Evolutionary conservation across 352 stramenopile species (phyloP), one percentile per base, ranked within the genome.

Genomic region (Pythium vanterpoolii): DNA sequence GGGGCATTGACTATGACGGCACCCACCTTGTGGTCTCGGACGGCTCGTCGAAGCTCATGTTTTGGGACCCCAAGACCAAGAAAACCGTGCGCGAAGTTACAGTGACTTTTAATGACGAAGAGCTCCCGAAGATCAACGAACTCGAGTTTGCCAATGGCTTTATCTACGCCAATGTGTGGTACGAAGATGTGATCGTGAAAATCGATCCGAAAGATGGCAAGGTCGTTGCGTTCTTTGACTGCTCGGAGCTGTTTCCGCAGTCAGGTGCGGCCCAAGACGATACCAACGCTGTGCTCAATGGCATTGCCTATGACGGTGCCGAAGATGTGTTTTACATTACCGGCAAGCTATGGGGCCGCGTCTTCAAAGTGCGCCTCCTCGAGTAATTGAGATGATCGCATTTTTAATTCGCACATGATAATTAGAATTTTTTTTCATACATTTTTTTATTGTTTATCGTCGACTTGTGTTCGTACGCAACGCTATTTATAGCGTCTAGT

Each of bases 121-220:
- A 66, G 31, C 63, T 97, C 40, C 49, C 65, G n/a, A 56, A 91
- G 39, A 65, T 98, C 30, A 98, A 98, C 65, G 95, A 98, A 66
- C 76, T 98, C 19, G 95, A 98, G 69, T 85, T 82, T 44, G 95
- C 89, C 40, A 90, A 96, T 42, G 93, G 93, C 16, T 88, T 87
- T 45, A 86, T 98, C 50, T 95, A 97, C 56, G 94, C 90, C 19
- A 98, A 98, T 74, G 85, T 98, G 57, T 98, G 95, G 95, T 97
- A 96, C 70, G 69, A 94, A 53, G 83, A 94, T 53, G 76, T 90
- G 19, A 90, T 98, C 38, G 70, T 97, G 16, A 96, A 97, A 52
- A 98, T 98, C 46, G 77, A 98, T 73, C 93, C 93, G 18, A 21
- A 58, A 1, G 94, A 76, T 21, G 93, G 93, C 31, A 69, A 65